These are phyloP conservation scores for Kalanchoe fedtschenkoi DNA, from an alignment of 164 flowering plant species.

Conservation along the genomic window DNA sequence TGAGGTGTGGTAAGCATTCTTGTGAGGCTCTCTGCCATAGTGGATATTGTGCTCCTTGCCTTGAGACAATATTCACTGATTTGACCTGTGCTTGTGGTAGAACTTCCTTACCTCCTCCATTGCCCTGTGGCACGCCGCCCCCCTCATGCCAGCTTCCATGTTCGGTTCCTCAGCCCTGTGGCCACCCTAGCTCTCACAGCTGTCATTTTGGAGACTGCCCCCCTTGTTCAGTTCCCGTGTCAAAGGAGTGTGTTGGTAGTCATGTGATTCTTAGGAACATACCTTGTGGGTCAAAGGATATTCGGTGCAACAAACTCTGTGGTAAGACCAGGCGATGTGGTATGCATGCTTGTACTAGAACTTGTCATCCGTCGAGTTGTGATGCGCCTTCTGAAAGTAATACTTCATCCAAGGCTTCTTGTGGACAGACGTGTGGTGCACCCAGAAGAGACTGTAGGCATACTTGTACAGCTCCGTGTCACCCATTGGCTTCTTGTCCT, in stretches of 20 bases:
- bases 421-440: constrained; percentile 93
- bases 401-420: constrained; percentile 37
- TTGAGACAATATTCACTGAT: constrained; percentile 83
- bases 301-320: constrained; percentile 78
- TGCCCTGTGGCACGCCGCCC: constrained; percentile 86
- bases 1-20: constrained; percentile 89
- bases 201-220: constrained; percentile 99
- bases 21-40: constrained; percentile 80
- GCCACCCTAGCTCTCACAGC: constrained; percentile 72
- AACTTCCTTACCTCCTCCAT: constrained; percentile 87
- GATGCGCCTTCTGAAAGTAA: constrained; percentile 30
- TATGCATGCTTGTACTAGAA: constrained; percentile 82
- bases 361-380: constrained; percentile 77
- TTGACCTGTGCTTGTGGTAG: constrained; percentile 87
- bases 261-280: constrained; percentile 84
- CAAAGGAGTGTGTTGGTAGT: constrained; percentile 92
- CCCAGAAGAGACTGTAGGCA: constrained; percentile 94
- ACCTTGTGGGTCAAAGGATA: constrained; percentile 95
- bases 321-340: constrained; percentile 93
- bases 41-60: constrained; percentile 95
- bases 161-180: constrained; percentile 81
- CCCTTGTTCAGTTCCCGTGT: constrained; percentile 78
- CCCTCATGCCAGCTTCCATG: constrained; percentile 83
- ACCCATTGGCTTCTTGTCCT: constrained; percentile 69
- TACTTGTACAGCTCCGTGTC: constrained; percentile 69